phyloP scores from a whole-genome alignment of 192 early-diverging fungal genomes.

The Chytriomyces hyalinus region DNA sequence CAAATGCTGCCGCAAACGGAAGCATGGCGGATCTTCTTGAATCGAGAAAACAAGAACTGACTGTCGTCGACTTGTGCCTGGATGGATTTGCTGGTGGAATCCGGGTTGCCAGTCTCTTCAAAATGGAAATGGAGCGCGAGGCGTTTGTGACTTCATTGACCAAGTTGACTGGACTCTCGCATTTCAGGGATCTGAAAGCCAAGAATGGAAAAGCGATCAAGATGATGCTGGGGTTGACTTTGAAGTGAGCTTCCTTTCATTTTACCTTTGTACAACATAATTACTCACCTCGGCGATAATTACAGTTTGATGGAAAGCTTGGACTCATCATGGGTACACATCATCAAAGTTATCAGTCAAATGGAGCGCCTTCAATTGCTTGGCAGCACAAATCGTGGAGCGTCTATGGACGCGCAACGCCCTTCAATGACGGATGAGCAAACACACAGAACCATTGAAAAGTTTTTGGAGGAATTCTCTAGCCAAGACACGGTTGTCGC shows the following conservation, averaged over 20 bases:
- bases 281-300: neutral
- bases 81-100: constrained; percentile 82
- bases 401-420: constrained; percentile 27
- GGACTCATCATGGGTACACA: constrained; percentile 77
- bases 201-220: constrained; percentile 94
- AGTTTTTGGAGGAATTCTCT: constrained; percentile 55
- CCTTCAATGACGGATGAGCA: neutral
- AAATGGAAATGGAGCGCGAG: constrained; percentile 86
- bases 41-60: constrained; percentile 42
- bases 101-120: constrained; percentile 79
- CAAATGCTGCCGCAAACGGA: constrained; percentile 1
- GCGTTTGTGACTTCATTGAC: constrained; percentile 90
- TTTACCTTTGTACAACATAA: neutral
- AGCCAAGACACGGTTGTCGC: constrained; percentile 74
- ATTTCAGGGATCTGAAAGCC: constrained; percentile 81
- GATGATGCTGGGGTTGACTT: constrained; percentile 79
- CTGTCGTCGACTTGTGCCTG: constrained; percentile 68
- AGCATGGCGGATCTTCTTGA: constrained; percentile 1
- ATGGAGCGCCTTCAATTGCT: constrained; percentile 87
- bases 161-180: constrained; percentile 85
- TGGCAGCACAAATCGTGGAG: constrained; percentile 41
- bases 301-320: constrained; percentile 54
- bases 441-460: constrained; percentile 46
- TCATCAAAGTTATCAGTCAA: constrained; percentile 82
- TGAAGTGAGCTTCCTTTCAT: constrained; percentile 19